These are phyloP conservation scores for Ceratobasidium sp. DNA, from an alignment of 1,284 basidiomycete species.

Conservation along the genomic window DNA sequence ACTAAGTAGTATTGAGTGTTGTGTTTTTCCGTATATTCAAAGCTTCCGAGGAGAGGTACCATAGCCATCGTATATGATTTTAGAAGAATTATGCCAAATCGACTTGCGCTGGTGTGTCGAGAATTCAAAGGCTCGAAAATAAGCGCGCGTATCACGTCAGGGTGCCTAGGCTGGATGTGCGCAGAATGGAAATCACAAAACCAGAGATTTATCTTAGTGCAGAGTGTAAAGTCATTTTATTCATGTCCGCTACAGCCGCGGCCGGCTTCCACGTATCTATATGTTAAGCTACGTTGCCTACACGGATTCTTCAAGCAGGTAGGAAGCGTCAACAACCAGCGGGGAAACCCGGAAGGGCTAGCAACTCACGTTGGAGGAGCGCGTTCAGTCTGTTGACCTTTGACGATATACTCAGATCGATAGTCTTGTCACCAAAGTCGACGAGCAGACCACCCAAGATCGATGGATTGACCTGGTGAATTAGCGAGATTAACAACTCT, in stretches of 20 bases:
- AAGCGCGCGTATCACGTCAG: constrained; percentile 19
- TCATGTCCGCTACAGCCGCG: neutral
- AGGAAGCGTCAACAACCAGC: neutral
- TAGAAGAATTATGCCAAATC: too few species aligned
- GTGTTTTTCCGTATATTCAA: too few species aligned
- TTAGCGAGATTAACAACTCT: constrained; percentile 18
- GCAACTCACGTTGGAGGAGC: constrained; percentile 76
- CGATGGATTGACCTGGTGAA: constrained; percentile 82
- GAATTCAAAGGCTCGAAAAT: too few species aligned
- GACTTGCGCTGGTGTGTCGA: too few species aligned
- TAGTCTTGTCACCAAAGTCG: constrained; percentile 98
- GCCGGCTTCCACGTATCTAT: neutral
- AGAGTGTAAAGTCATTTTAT: constrained; percentile 21
- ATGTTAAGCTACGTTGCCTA: neutral
- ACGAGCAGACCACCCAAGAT: constrained; percentile 92
- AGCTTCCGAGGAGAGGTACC: too few species aligned
- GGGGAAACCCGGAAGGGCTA: constrained; percentile 10
- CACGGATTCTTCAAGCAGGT: constrained; percentile 31
- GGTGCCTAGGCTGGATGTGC: too few species aligned
- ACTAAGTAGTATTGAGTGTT: too few species aligned
- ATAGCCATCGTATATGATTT: too few species aligned
- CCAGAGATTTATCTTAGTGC: neutral
- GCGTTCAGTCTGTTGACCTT: constrained; percentile 96
- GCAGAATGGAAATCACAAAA: too few species aligned
- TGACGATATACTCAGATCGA: constrained; percentile 93